Percentiles rank a stretch among this genome's conserved stretches.
Conservation (phyloP, 2,329 filamentous ascomycete species). For the Diaporthe longicolla region DNA sequence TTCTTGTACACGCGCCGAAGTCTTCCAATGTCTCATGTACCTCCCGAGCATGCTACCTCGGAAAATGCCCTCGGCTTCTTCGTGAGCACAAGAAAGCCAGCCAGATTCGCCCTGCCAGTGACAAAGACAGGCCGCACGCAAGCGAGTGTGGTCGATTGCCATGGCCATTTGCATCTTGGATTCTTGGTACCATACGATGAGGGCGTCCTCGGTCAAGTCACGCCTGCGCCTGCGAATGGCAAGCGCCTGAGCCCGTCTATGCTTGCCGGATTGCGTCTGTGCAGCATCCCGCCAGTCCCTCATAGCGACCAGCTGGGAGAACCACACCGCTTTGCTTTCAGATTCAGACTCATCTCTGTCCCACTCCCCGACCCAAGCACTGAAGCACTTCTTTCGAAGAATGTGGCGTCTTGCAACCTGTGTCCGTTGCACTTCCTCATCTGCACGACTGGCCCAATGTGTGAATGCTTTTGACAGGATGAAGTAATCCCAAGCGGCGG, state of each 20-base stretch:
- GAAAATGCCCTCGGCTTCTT: conserved; percentile 40
- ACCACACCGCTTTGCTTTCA: conserved; percentile 63
- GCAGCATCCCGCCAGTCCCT: conserved; percentile 48
- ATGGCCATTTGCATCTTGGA: conserved; percentile 47
- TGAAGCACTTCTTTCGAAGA: conserved; percentile 77
- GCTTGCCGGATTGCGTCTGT: conserved; percentile 43
- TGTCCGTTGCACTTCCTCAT: conserved; percentile 76
- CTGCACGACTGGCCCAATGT: conserved; percentile 77
- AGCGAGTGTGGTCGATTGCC: conserved; percentile 41
- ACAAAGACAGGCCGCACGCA: conserved; percentile 41
- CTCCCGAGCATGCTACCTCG: conserved; percentile 38
- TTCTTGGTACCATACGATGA: conserved; percentile 51
- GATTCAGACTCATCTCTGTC: conserved; percentile 60
- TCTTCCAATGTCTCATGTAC: conserved; percentile 39
- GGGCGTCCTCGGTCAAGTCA: conserved; percentile 48
- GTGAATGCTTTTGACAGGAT: conserved; percentile 75
- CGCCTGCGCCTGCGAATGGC: conserved; percentile 50
- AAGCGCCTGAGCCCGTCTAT: conserved; percentile 43
- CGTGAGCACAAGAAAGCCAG: conserved; percentile 38
- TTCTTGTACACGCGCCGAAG: conserved; percentile 37
- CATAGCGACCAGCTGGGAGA: conserved; percentile 48
- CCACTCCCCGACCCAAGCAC: conserved; percentile 77
- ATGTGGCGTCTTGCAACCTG: conserved; percentile 79
- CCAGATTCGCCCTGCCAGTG: conserved; percentile 45
- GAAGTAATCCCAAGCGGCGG: conserved; percentile 74